Evolutionary conservation across 768 basidiomycete species (phyloP), one percentile per base, ranked within the genome.

Genomic region (Kwoniella dendrophila): DNA sequence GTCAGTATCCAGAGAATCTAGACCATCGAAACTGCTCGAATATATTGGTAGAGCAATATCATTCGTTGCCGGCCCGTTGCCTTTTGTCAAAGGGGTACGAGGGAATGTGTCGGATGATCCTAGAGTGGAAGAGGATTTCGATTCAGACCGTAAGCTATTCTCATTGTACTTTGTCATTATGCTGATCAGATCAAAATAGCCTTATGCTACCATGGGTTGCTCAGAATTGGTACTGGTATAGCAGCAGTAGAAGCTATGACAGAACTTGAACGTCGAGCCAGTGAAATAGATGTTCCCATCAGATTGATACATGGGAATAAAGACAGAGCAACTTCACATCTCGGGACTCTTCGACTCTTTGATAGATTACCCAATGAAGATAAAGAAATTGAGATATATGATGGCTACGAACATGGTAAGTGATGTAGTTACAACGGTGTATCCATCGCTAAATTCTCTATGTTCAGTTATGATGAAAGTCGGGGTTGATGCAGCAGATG

Each of bases 51-150:
- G 72, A 30, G 68, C 63, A 0, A 48, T 80, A 14, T 57, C 64
- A 22, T 72, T 63, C 30, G 59, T 80, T 32, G 78, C 76, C 5
- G 75, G 73, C 22, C 59, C 69, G 1, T 50, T 78, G 7, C 78
- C 80, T 8, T 56, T 80, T 16, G 75, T 76, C 3, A 56, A 77
- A 52, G 72, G 74, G 44, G 67, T 79, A 2, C 36, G 74, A 58
- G 77, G 80, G 24, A 79, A 78, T 20, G 77, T 75, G 7, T 78
- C 74, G 53, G 79, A 80, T 61, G 80, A 81, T 71, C 80, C 80
- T 1, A 68, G 75, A 36, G 79, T 80, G 3, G 79, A 80, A 53
- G 76, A 73, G 38, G 80, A 81, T 41, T 80, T 80, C 64, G 70
- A 67, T 24, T 64, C 75, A 58, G 73, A 76, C 67, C 76, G 73